Conservation (phyloP, 2,329 filamentous ascomycete genomes). For the Diaporthe nobilis region DNA sequence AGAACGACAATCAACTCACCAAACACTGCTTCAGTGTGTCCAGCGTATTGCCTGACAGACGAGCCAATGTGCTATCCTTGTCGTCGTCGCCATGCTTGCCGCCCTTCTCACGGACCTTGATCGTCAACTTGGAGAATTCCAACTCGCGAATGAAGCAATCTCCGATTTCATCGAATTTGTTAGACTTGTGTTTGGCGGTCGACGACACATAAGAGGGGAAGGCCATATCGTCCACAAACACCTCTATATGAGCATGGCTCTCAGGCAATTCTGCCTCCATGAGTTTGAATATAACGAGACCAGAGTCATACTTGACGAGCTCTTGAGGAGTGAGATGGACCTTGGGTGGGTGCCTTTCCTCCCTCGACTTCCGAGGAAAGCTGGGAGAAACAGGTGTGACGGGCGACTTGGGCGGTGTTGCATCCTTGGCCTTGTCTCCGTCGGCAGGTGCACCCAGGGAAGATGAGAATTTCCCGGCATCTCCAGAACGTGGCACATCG, state of each 20-base stretch:
- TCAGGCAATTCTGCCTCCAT: slow-evolving; percentile 89
- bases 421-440: slow-evolving; percentile 45
- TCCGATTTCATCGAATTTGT: slow-evolving; percentile 91
- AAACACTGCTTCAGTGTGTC: slow-evolving; percentile 90
- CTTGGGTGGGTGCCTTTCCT: slow-evolving; percentile 77
- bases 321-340: slow-evolving; percentile 84
- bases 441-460: slow-evolving; percentile 49
- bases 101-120: slow-evolving; percentile 85
- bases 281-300: slow-evolving; percentile 93
- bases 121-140: slow-evolving; percentile 94
- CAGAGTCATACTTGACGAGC: slow-evolving; percentile 87
- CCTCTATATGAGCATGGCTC: slow-evolving; percentile 82
- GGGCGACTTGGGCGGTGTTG: slow-evolving; percentile 60
- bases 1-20: slow-evolving; percentile 62
- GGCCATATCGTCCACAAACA: slow-evolving; percentile 94
- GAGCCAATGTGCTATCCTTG: slow-evolving; percentile 83
- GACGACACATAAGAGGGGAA: slow-evolving; percentile 91
- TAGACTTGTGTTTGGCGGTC: slow-evolving; percentile 76
- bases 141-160: slow-evolving; percentile 97
- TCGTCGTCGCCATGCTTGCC: slow-evolving; percentile 80
- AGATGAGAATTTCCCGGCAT: slow-evolving; percentile 61
- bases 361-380: slow-evolving; percentile 63
- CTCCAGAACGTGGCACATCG: slow-evolving; percentile 52
- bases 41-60: slow-evolving; percentile 86
- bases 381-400: slow-evolving; percentile 61